Conservation (phyloP, 257 asterid species). For the Nicotiana undulata region DNA sequence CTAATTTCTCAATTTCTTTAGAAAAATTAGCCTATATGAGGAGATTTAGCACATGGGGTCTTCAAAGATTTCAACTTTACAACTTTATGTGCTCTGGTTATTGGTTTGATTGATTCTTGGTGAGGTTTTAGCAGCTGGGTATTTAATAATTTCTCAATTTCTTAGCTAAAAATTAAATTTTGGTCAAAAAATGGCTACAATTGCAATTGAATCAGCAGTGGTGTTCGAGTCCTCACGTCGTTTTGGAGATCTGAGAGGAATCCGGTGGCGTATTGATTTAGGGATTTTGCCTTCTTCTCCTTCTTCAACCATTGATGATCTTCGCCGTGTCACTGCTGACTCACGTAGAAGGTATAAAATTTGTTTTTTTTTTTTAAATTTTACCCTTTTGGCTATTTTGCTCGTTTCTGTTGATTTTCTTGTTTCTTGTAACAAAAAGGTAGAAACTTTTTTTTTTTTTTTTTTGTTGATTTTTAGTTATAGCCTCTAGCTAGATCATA, state of each 20-base stretch:
- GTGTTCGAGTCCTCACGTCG: not conserved
- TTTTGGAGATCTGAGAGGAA: slow-evolving; percentile 71
- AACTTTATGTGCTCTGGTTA: not conserved
- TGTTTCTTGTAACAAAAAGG: not conserved
- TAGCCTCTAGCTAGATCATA: not conserved
- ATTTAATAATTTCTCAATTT: not conserved
- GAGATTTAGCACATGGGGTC: slow-evolving; percentile 1
- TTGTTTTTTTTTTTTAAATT: not conserved
- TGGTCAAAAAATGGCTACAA: not conserved
- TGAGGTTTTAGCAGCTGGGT: not conserved
- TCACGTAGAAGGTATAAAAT: slow-evolving; percentile 73
- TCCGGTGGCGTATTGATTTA: slow-evolving; percentile 90
- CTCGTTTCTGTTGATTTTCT: not conserved
- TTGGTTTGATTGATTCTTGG: slow-evolving; percentile 2
- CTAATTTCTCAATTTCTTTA: not conserved
- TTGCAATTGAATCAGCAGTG: slow-evolving; percentile 2
- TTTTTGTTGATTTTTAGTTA: not conserved
- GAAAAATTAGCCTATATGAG: not conserved
- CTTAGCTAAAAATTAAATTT: not conserved
- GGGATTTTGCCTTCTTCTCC: slow-evolving; percentile 78
- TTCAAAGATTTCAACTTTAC: not conserved
- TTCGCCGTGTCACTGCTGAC: slow-evolving; percentile 85
- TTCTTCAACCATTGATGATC: slow-evolving; percentile 61
- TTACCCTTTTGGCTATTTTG: not conserved
- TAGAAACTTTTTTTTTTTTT: not conserved